These are phyloP conservation scores for Triticum aestivum DNA, from an alignment of 176 grass and related monocot species.

Conservation along the genomic window IWGSC_CS_RefSeq_v2.1 NC_057797.1:676571526-676572025, in stretches of 20 bases:
- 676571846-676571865: constrained; percentile 52
- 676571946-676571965: neutral
- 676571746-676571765: neutral
- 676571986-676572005: neutral
- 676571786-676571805: neutral
- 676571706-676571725: constrained; percentile 91
- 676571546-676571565: neutral
- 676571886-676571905: constrained; percentile 62
- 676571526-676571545: neutral
- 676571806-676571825: neutral
- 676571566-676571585: neutral
- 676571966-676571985: neutral
- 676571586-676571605: neutral
- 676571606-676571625: constrained; percentile 92
- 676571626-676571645: constrained; percentile 92
- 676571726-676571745: constrained; percentile 98
- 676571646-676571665: constrained; percentile 96
- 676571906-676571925: constrained; percentile 98
- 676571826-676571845: neutral
- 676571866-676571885: constrained; percentile 77
- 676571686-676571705: constrained; percentile 98
- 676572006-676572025: too few species aligned
- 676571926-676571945: constrained; percentile 29
- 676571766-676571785: neutral
- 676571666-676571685: constrained; percentile 79